Conservation (phyloP, 2,329 filamentous ascomycete genomes). For the Fusarium falciforme region DNA sequence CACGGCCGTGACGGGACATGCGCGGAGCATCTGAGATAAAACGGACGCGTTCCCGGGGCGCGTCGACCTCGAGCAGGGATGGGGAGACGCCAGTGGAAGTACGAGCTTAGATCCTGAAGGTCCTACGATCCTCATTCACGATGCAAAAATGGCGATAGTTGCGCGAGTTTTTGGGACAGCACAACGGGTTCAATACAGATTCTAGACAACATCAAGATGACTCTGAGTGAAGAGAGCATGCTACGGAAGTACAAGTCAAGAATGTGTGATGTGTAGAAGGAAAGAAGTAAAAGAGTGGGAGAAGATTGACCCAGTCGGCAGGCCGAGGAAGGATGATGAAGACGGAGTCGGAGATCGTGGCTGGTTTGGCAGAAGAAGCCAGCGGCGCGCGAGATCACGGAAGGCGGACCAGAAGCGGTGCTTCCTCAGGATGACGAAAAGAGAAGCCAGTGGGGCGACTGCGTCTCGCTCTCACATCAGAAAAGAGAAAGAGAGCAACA, state of each 20-base stretch:
- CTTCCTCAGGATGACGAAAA: constrained; percentile 26
- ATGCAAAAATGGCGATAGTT: not conserved
- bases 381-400: not conserved
- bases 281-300: constrained; percentile 23
- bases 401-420: not conserved
- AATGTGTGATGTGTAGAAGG: constrained; percentile 32
- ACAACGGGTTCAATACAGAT: not conserved
- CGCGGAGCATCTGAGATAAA: constrained; percentile 18
- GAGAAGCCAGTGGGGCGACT: constrained; percentile 4
- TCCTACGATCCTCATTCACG: not conserved
- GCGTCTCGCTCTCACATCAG: constrained; percentile 12
- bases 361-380: not conserved
- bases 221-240: not conserved
- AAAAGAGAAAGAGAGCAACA: constrained; percentile 13
- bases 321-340: not conserved
- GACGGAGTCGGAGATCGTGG: not conserved
- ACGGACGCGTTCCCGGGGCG: constrained; percentile 24
- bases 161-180: not conserved
- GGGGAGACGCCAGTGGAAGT: not conserved
- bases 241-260: not conserved
- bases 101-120: not conserved
- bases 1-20: constrained; percentile 15
- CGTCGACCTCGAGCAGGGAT: constrained; percentile 3
- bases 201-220: constrained; percentile 4
- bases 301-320: constrained; percentile 27